A percentile compares a stretch with the other conserved stretches of the same genome.
Conservation (phyloP, 768 basidiomycete species). For the Sistotremastrum suecicum region DNA sequence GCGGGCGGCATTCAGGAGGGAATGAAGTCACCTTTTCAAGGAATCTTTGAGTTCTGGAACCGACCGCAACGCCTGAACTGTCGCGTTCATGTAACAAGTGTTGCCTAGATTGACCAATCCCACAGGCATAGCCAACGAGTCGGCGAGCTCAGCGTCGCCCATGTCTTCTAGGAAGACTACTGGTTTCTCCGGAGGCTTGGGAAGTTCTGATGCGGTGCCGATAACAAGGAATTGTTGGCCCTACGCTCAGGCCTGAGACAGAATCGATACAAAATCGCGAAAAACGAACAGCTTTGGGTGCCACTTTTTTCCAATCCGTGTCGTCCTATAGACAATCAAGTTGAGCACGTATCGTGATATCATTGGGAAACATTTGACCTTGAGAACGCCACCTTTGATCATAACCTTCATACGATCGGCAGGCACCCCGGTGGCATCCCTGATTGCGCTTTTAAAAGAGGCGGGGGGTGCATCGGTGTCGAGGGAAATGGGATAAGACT, state of each 20-base stretch:
- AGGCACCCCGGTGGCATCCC: slow-evolving; percentile 74
- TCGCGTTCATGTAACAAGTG: slow-evolving; percentile 97
- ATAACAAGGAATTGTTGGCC: slow-evolving; percentile 89
- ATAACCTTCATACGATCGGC: slow-evolving; percentile 93
- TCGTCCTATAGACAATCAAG: slow-evolving; percentile 49
- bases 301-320: slow-evolving; percentile 72
- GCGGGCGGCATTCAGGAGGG: background rate
- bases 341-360: background rate
- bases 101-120: slow-evolving; percentile 86
- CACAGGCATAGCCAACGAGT: slow-evolving; percentile 66
- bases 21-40: slow-evolving; percentile 36
- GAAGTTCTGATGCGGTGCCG: slow-evolving; percentile 84
- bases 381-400: slow-evolving; percentile 84
- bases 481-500: slow-evolving; percentile 54
- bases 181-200: slow-evolving; percentile 70
- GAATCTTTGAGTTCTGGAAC: slow-evolving; percentile 80
- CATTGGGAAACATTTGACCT: slow-evolving; percentile 33
- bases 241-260: slow-evolving; percentile 20
- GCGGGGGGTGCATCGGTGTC: slow-evolving; percentile 55
- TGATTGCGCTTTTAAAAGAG: slow-evolving; percentile 74
- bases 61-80: slow-evolving; percentile 83
- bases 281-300: slow-evolving; percentile 58
- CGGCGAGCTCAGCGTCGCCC: slow-evolving; percentile 67
- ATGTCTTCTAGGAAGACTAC: slow-evolving; percentile 87
- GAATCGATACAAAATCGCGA: background rate